A percentile compares a stretch with the other conserved stretches of the same genome.
Conservation (phyloP, 805 yeast genomes). For the Millerozyma acaciae region DNA sequence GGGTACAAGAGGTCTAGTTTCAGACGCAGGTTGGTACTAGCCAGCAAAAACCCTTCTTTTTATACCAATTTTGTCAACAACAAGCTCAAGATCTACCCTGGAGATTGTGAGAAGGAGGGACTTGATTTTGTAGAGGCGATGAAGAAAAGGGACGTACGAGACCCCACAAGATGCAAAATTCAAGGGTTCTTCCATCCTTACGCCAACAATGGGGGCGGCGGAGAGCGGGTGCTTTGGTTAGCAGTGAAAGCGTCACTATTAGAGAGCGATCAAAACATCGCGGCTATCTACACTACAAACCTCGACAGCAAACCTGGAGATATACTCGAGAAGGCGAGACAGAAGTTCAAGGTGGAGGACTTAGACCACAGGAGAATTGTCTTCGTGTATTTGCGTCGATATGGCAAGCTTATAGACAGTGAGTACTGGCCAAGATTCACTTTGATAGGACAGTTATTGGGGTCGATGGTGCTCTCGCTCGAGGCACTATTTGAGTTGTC, state of each 20-base stretch:
- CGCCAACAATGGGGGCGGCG: slow-evolving; percentile 97
- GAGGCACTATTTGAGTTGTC: slow-evolving; percentile 65
- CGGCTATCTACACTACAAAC: slow-evolving; percentile 72
- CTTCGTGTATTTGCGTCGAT: slow-evolving; percentile 54
- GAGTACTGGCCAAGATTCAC: slow-evolving; percentile 76
- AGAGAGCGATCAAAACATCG: slow-evolving; percentile 47
- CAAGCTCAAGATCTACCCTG: slow-evolving; percentile 30
- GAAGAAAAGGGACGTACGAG: slow-evolving; percentile 31
- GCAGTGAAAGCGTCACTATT: slow-evolving; percentile 72
- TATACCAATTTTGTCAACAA: slow-evolving; percentile 37
- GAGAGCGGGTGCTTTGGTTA: slow-evolving; percentile 95
- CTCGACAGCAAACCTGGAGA: slow-evolving; percentile 42
- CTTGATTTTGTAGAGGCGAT: slow-evolving; percentile 21
- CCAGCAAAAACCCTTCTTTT: slow-evolving; percentile 33
- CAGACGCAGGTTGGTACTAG: slow-evolving; percentile 34
- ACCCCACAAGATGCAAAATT: slow-evolving; percentile 40
- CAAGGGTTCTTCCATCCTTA: slow-evolving; percentile 94
- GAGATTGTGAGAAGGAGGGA: slow-evolving; percentile 20
- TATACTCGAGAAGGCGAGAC: slow-evolving; percentile 49
- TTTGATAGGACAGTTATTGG: slow-evolving; percentile 81
- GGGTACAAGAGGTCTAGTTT: slow-evolving; percentile 37
- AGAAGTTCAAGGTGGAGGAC: slow-evolving; percentile 49
- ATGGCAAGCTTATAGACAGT: slow-evolving; percentile 61
- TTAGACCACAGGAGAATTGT: slow-evolving; percentile 52
- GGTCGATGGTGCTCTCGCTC: slow-evolving; percentile 62